Base-by-base conservation (phyloP, 148 eudicot species). In the Persicaria tinctoria region DNA sequence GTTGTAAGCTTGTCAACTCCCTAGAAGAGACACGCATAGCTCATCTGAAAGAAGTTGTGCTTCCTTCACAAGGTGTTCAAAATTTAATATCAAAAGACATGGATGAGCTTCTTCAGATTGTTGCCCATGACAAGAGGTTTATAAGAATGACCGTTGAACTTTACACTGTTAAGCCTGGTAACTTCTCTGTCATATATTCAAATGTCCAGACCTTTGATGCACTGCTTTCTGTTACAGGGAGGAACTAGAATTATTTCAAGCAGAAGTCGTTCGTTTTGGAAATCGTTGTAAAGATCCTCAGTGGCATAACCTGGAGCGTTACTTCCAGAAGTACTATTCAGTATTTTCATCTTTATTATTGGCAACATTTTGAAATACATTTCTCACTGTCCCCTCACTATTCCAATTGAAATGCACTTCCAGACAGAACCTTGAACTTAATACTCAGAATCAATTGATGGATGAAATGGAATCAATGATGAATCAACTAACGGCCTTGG, bases 221-320 rank as follows among this genome's bases (percentile, higher is more conserved):
- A 48, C n/a, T 71, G 20, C 68, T 82, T 55, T 75, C 13, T 75
- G 6, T 77, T 87, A 63, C 68, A 94, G 98, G 91, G 93, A 88
- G 76, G 97, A 94, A 73, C 87, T 92, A 74, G 81, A 82, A 48
- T 84, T 94, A 54, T 92, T 94, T 72, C 84, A 89, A 72, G 87
- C 89, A 41, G 98, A 94, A 86, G 96, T 94, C 48, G 74, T 84
- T 46, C 89, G 98, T 80, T 94, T 94, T 77, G 98, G 98, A 38
- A 80, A 94, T 80, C 81, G 87, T 48, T 94, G 98, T 81, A 94
- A 87, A 86, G 98, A 94, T 70, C 92, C 96, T 72, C 97, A 94
- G 75, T 94, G 97, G 97, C 98, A 94, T 83, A 83, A 87, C 79
- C 81, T 94, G 70, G 87, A 80, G 71, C 91, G 97, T 20, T 92